A percentile compares a stretch with the other conserved stretches of the same genome.
Evolutionary conservation across 768 basidiomycete species (phyloP).

Genomic region (Boletus subparvulus): DNA sequence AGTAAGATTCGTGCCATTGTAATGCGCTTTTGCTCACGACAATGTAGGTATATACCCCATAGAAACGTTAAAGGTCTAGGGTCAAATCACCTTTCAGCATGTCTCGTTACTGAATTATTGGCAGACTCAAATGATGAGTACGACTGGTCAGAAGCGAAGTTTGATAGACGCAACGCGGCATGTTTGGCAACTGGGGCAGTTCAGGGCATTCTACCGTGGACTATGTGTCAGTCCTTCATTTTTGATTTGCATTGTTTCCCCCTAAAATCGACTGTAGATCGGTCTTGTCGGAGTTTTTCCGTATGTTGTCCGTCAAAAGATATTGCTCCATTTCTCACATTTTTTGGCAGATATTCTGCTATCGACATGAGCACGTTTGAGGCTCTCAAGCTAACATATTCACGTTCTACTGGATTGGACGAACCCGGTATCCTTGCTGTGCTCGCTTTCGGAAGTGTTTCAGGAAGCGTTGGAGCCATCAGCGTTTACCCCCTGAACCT

Average conservation of each 20-base stretch:
- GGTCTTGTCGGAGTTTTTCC: conserved; percentile 97
- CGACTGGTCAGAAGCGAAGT: conserved; percentile 58
- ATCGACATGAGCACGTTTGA: conserved; percentile 99
- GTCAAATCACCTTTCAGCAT: neutral
- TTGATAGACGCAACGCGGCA: conserved; percentile 63
- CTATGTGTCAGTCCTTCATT: conserved; percentile 64
- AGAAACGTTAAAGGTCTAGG: conserved; percentile 84
- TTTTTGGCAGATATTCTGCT: conserved; percentile 66
- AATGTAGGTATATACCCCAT: conserved; percentile 88
- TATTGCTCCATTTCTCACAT: conserved; percentile 3
- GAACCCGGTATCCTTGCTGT: conserved; percentile 88
- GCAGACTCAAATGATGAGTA: conserved; percentile 96
- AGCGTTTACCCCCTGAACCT: conserved; percentile 92
- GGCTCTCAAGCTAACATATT: conserved; percentile 88
- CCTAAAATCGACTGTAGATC: conserved; percentile 51
- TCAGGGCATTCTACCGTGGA: conserved; percentile 88
- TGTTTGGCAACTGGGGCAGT: conserved; percentile 76
- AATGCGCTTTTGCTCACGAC: conserved; percentile 15
- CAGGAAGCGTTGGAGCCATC: conserved; percentile 90
- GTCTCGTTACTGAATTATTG: conserved; percentile 3
- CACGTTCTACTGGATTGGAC: conserved; percentile 80
- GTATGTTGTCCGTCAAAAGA: conserved; percentile 40
- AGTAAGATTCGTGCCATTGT: conserved; percentile 48
- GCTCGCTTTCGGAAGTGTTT: conserved; percentile 88
- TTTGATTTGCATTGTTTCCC: conserved; percentile 8